Evolutionary conservation across 495 filamentous ascomycete genomes (phyloP).

Genomic region (Astrothelium macrocarpum): DNA sequence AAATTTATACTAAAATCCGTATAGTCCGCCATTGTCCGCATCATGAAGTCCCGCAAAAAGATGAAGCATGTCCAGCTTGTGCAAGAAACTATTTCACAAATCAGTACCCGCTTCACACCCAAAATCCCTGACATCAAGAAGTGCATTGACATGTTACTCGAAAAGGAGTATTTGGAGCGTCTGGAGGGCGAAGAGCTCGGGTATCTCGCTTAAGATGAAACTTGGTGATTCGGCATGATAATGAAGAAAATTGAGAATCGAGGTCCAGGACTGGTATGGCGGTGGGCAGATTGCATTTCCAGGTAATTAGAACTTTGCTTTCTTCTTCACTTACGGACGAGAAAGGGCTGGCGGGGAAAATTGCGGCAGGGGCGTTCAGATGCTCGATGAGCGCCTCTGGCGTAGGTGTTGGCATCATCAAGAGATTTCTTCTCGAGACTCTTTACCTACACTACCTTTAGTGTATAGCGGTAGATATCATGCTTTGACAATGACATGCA

Average conservation of each 20-base stretch:
- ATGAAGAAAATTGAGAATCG: neutral
- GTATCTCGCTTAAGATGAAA: constrained; percentile 59
- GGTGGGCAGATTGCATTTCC: neutral
- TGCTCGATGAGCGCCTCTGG: neutral
- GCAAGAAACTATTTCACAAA: constrained; percentile 87
- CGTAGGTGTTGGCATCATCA: neutral
- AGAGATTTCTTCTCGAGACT: neutral
- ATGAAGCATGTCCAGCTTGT: constrained; percentile 95
- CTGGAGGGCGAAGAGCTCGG: constrained; percentile 89
- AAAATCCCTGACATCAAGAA: constrained; percentile 96
- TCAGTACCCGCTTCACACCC: constrained; percentile 86
- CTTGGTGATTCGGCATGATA: neutral
- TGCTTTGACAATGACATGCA: too few relatives aligned
- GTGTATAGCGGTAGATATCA: neutral
- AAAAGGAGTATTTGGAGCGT: constrained; percentile 98
- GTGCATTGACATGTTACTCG: constrained; percentile 95
- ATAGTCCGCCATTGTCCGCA: constrained; percentile 94
- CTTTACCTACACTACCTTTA: neutral
- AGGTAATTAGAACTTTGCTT: neutral
- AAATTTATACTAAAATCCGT: constrained; percentile 13
- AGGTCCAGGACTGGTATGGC: neutral
- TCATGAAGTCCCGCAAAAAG: constrained; percentile 98
- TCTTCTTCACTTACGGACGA: neutral
- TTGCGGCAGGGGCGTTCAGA: neutral
- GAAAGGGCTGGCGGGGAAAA: neutral